Conservation (phyloP, 2,329 filamentous ascomycete genomes). For the Colletotrichum eleusines region DNA sequence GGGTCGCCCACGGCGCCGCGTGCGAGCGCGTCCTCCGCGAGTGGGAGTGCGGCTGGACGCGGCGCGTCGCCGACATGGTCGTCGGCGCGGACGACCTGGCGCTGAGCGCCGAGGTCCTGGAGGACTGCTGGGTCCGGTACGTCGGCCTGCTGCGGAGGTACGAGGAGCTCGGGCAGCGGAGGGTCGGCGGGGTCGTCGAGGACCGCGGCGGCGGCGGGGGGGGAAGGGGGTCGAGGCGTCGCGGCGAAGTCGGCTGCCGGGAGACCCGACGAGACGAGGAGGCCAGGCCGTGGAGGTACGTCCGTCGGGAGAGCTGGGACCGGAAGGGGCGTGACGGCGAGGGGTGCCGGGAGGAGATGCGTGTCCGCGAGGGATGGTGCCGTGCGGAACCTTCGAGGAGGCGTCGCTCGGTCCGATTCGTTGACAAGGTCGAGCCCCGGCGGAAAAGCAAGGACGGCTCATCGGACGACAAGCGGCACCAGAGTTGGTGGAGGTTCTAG, state of each 20-base stretch:
- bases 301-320: conserved; percentile 15
- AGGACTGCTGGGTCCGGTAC: conserved; percentile 33
- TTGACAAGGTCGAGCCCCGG: not conserved
- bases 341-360: not conserved
- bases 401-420: not conserved
- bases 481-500: conserved; percentile 23
- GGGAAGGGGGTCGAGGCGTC: not conserved
- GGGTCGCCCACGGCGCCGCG: conserved; percentile 5
- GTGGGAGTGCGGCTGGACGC: conserved; percentile 28
- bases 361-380: not conserved
- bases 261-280: not conserved
- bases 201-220: not conserved
- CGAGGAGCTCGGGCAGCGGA: conserved; percentile 26
- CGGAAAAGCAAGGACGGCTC: not conserved
- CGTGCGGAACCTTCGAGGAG: not conserved
- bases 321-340: not conserved
- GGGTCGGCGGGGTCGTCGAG: conserved; percentile 25
- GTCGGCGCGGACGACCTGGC: conserved; percentile 22
- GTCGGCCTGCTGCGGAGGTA: conserved; percentile 33
- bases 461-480: not conserved
- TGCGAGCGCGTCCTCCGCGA: conserved; percentile 3
- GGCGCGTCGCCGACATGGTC: conserved; percentile 6
- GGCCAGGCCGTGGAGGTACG: not conserved
- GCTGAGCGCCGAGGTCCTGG: conserved; percentile 28
- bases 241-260: not conserved